Evolutionary conservation across 148 eudicot species (phyloP).

Genomic region (Camellia lanceoleosa): DNA sequence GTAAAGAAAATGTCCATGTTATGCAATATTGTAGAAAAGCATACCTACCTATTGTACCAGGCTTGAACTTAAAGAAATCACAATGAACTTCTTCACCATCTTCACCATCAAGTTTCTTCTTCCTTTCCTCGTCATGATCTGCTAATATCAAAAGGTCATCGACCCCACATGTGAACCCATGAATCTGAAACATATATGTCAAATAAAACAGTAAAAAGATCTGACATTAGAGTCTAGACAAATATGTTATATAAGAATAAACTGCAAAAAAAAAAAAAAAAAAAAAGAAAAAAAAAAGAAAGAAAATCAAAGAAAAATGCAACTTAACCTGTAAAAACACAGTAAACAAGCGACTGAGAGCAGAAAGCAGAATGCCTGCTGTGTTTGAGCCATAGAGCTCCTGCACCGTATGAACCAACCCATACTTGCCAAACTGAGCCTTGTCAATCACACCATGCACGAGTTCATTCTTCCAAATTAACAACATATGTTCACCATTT

Average conservation of each 20-base stretch:
- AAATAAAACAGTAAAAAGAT: background rate
- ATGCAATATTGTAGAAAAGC: background rate
- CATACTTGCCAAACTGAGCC: conserved; percentile 99
- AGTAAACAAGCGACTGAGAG: conserved; percentile 79
- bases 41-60: conserved; percentile 51
- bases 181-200: conserved; percentile 41
- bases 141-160: conserved; percentile 81
- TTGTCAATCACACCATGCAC: conserved; percentile 97
- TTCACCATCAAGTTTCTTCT: conserved; percentile 63
- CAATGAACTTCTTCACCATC: conserved; percentile 85
- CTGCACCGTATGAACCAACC: conserved; percentile 93
- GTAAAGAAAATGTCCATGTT: background rate
- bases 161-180: conserved; percentile 96
- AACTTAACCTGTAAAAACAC: conserved; percentile 65
- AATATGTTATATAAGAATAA: background rate
- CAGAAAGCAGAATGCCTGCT: conserved; percentile 89
- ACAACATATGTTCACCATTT: conserved; percentile 64
- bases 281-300: background rate
- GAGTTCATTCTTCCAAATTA: conserved; percentile 79
- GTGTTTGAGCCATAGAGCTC: conserved; percentile 80
- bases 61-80: conserved; percentile 41
- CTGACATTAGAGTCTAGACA: background rate
- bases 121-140: conserved; percentile 52
- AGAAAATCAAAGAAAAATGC: conserved; percentile 10
- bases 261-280: background rate